phyloP scores from a whole-genome alignment of 306 rosid genomes.

The Castanospermum australe region DNA sequence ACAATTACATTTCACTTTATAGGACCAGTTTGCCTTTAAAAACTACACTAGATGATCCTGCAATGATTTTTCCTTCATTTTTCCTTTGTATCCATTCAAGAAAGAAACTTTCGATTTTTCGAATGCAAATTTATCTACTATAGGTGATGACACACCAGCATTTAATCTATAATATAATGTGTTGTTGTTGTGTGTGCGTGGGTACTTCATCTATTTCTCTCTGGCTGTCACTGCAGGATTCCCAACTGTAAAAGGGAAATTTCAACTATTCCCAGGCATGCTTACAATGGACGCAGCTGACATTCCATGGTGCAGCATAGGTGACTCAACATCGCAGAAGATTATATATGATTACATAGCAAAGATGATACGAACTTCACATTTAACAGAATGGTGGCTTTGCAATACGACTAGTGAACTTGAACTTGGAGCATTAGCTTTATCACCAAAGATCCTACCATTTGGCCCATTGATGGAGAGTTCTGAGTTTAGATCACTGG shows the following conservation, averaged over 20 bases:
- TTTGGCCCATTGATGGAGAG: constrained; percentile 35
- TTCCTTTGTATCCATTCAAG: no score
- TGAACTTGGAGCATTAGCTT: constrained; percentile 26
- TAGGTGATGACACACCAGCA: background rate
- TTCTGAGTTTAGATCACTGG: constrained; percentile 6
- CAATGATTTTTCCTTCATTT: background rate
- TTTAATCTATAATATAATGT: no score
- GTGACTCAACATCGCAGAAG: background rate
- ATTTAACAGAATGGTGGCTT: constrained; percentile 31
- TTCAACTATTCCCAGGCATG: constrained; percentile 27
- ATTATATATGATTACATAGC: background rate
- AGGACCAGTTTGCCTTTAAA: background rate
- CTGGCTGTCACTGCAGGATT: constrained; percentile 19
- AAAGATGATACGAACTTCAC: background rate
- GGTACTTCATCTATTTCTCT: background rate
- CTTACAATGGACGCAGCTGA: constrained; percentile 19
- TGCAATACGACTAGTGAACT: constrained; percentile 33
- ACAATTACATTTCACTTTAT: background rate
- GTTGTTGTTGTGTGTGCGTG: background rate
- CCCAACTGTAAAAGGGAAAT: constrained; percentile 6
- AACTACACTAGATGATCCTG: background rate
- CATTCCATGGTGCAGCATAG: constrained; percentile 20
- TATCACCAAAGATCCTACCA: constrained; percentile 30
- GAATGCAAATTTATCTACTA: no score
- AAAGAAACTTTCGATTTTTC: no score